Evolutionary conservation across 495 filamentous ascomycete genomes (phyloP).

Genomic region (Chlorociboria aeruginascens): DNA sequence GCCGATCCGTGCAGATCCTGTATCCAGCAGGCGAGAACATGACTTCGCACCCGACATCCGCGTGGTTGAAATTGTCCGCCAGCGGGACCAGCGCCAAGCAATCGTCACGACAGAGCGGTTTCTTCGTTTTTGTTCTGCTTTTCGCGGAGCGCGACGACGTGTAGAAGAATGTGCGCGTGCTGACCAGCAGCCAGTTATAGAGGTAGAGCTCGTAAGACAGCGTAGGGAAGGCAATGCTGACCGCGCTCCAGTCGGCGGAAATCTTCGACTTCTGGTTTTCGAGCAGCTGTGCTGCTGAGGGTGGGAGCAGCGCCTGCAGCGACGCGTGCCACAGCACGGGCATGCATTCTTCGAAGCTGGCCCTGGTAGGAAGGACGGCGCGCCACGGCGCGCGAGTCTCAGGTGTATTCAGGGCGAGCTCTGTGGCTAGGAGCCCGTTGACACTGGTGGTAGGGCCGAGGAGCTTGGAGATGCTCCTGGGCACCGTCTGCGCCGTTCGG

Average conservation of each 20-base stretch:
- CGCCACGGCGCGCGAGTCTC: slow-evolving; percentile 42
- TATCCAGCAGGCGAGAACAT: slow-evolving; percentile 8
- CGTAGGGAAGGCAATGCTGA: slow-evolving; percentile 38
- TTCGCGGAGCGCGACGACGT: neutral
- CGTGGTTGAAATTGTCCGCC: slow-evolving; percentile 64
- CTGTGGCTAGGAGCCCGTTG: slow-evolving; percentile 61
- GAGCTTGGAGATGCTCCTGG: slow-evolving; percentile 33
- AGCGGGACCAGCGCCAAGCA: slow-evolving; percentile 51
- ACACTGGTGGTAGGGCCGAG: slow-evolving; percentile 43
- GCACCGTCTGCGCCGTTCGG: slow-evolving; percentile 47
- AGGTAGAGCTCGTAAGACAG: slow-evolving; percentile 42
- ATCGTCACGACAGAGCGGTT: slow-evolving; percentile 33
- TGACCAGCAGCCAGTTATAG: slow-evolving; percentile 59
- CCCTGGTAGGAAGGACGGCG: slow-evolving; percentile 50
- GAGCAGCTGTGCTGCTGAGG: slow-evolving; percentile 36
- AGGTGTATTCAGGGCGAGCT: slow-evolving; percentile 41
- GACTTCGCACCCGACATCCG: slow-evolving; percentile 20
- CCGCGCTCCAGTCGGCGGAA: slow-evolving; percentile 44
- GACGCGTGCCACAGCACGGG: slow-evolving; percentile 54
- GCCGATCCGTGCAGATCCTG: slow-evolving; percentile 1
- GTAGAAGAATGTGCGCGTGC: slow-evolving; percentile 56
- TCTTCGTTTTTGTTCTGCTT: neutral
- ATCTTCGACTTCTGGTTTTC: slow-evolving; percentile 50
- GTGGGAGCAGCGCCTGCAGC: slow-evolving; percentile 37
- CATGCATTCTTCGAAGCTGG: slow-evolving; percentile 48